These are phyloP conservation scores for Entamoeba dispar DNA, from an alignment of 208 protist genomes.

Conservation along the genomic window DNA sequence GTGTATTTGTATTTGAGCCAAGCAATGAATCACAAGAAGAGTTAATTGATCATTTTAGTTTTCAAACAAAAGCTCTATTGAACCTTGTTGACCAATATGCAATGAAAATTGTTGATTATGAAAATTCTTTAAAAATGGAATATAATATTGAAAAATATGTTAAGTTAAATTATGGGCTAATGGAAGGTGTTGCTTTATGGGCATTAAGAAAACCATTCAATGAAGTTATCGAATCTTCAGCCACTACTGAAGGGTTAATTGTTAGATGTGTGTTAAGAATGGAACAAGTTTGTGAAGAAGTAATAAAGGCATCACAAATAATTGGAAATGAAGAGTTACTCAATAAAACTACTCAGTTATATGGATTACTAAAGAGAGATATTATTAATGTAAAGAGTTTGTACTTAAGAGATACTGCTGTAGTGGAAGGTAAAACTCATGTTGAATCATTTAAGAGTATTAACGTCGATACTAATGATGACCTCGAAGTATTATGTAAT, in stretches of 20 bases:
- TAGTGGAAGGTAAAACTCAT: neutral
- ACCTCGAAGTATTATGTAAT: neutral
- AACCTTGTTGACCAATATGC: neutral
- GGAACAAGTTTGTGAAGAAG: neutral
- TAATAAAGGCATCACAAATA: neutral
- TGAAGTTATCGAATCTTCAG: neutral
- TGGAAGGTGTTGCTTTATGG: neutral
- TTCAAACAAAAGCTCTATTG: neutral
- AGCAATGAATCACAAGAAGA: neutral
- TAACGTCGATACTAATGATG: neutral
- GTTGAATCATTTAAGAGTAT: neutral
- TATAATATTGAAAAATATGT: neutral
- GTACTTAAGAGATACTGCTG: neutral
- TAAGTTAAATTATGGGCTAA: neutral
- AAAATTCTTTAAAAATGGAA: neutral
- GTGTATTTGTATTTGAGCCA: neutral
- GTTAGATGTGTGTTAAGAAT: neutral
- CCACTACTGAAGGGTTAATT: neutral
- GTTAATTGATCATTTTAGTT: neutral
- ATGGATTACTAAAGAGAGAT: neutral
- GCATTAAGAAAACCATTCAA: neutral
- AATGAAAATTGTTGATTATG: neutral
- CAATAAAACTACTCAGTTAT: neutral
- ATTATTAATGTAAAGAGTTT: neutral
- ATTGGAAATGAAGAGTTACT: neutral